Evolutionary conservation across 208 protist genomes (phyloP).

Genomic region (Acanthamoeba comandoni): DNA sequence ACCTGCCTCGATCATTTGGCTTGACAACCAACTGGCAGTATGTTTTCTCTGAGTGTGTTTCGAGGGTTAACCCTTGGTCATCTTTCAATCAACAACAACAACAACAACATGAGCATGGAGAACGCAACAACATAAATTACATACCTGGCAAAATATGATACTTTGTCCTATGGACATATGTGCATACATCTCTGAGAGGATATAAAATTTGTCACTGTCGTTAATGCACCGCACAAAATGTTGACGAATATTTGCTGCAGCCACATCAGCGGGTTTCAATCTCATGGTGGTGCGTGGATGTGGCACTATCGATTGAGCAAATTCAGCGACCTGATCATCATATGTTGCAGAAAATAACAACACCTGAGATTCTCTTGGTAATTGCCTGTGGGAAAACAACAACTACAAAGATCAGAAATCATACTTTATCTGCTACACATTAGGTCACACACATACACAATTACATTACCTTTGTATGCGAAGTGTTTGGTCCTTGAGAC

Average conservation of each 20-base stretch:
- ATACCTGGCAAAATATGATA: slow-evolving; percentile 86
- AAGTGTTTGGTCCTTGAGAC: slow-evolving; percentile 78
- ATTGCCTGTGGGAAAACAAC: slow-evolving; percentile 7
- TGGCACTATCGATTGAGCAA: not conserved
- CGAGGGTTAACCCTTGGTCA: slow-evolving; percentile 71
- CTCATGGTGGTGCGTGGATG: slow-evolving; percentile 44
- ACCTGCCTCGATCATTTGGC: slow-evolving; percentile 75
- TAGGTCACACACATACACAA: slow-evolving; percentile 25
- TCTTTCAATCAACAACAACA: slow-evolving; percentile 87
- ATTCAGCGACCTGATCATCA: slow-evolving; percentile 53
- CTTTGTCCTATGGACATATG: slow-evolving; percentile 83
- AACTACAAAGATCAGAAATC: not conserved
- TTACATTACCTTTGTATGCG: slow-evolving; percentile 70
- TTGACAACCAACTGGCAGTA: not conserved
- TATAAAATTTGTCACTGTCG: slow-evolving; percentile 73
- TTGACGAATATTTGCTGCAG: slow-evolving; percentile 80
- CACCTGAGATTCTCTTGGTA: slow-evolving; percentile 72
- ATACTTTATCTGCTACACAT: not conserved
- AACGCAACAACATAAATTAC: not conserved
- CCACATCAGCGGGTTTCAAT: slow-evolving; percentile 74
- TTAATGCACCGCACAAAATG: slow-evolving; percentile 79
- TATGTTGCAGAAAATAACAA: slow-evolving; percentile 83
- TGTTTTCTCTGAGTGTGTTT: slow-evolving; percentile 64
- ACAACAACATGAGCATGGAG: not conserved
- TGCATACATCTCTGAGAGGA: slow-evolving; percentile 83